Evolutionary conservation across 2,329 filamentous ascomycete genomes (phyloP), one percentile per base, ranked within the genome.

Genomic region (Metarhizium robertsii): DNA sequence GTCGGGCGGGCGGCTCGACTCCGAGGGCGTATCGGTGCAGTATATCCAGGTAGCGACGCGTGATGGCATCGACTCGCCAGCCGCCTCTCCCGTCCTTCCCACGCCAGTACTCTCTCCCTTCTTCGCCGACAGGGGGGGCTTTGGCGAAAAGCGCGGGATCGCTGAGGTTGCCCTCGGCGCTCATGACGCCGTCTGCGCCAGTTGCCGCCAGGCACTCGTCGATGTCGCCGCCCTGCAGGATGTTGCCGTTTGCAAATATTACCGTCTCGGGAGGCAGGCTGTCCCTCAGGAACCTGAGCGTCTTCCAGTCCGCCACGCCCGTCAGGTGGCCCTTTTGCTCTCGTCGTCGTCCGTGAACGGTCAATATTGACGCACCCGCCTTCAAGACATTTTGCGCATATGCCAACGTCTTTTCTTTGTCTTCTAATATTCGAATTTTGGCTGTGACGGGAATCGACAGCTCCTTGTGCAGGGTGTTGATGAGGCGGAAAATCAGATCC

Each of bases 251-350:
- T 3, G 94, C 94, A 67, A 99, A 97, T 2, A 99, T 83, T 29
- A 99, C 94, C 7, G 91, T 95, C 50, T 96, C 91, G 1, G 79
- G 74, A 0, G 92, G 92, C 34, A 99, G 73, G 58, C 86, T 87
- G 11, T 96, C 89, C 51, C 94, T 79, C 60, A 99, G 72, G 66
- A 88, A 92, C 4, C 85, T 81, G 55, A 99, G 85, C 65, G 87
- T 83, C n/a, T 74, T 75, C 94, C 94, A 99, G 71, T 99, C 91
- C 4, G 94, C 94, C 40, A 97, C 64, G 0, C 94, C 94, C 0
- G 94, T 99, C 65, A 95, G 81, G 67, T 99, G 94, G 0, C 94
- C 92, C 74, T 99, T 99, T 69, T 97, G 92, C 65, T 97, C 91
- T 60, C 94, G 79, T 60, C 83, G 80, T 40, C 94, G 79, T 0